phyloP scores from a whole-genome alignment of 2,329 filamentous ascomycete species.

The Aspergillus ustus region DNA sequence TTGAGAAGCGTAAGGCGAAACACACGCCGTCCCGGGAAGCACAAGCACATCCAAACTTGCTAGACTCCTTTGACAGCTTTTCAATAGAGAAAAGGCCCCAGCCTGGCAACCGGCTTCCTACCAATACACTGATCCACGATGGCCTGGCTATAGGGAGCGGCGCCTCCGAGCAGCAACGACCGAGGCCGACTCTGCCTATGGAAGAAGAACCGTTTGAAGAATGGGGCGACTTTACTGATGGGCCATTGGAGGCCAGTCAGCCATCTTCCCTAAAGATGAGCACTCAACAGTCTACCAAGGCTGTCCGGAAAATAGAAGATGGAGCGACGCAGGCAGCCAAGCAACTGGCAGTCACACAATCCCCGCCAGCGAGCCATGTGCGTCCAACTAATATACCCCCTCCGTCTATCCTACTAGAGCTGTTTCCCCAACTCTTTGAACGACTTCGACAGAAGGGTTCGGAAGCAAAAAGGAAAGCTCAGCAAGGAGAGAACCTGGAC shows the following conservation, averaged over 20 bases:
- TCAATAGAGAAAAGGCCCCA: slow-evolving; percentile 32
- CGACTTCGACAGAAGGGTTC: slow-evolving; percentile 69
- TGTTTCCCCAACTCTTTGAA: slow-evolving; percentile 74
- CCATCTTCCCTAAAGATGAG: slow-evolving; percentile 16
- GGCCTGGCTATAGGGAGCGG: slow-evolving; percentile 2
- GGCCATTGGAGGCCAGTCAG: slow-evolving; percentile 20
- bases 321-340: background rate
- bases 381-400: slow-evolving; percentile 89
- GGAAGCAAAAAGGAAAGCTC: slow-evolving; percentile 65
- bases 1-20: background rate
- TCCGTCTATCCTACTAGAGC: slow-evolving; percentile 77
- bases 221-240: slow-evolving; percentile 60
- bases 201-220: slow-evolving; percentile 35
- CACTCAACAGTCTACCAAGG: background rate
- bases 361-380: slow-evolving; percentile 26
- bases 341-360: background rate
- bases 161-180: background rate
- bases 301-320: background rate
- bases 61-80: slow-evolving; percentile 35
- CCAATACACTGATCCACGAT: slow-evolving; percentile 4
- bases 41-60: slow-evolving; percentile 14
- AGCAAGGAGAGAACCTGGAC: slow-evolving; percentile 38
- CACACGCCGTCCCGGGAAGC: background rate
- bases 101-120: slow-evolving; percentile 11
- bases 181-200: slow-evolving; percentile 21